Evolutionary conservation across 1,284 basidiomycete species (phyloP), one percentile per base, ranked within the genome.

Genomic region (Tylopilus sp.): DNA sequence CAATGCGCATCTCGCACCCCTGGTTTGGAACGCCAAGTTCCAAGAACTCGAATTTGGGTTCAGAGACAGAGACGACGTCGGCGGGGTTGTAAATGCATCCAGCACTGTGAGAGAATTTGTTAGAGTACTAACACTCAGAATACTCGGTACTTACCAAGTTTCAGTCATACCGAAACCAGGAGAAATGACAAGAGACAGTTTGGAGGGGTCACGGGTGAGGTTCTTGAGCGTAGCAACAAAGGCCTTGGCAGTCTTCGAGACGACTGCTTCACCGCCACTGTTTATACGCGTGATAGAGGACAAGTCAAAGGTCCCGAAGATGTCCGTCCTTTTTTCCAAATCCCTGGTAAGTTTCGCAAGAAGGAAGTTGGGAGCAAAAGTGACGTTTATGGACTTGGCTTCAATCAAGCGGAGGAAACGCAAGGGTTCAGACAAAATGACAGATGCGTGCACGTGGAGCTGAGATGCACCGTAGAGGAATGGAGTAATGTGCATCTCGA

Each of bases 131-230:
- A 7, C 5, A 20, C n/a, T 7, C 10, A 10, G 4, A 2, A 32
- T 29, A n/a, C n/a, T 29, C 2, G 7, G n/a, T 11, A 49, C 68
- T 39, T 50, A 68, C 69, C 69, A 71, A 5, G 76, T 77, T 54
- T 77, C 76, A 1, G 71, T 78, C 76, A 77, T 77, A 40, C 76
- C 76, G 37, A 77, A 77, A 5, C 75, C 76, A 7, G 71, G 65
- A 29, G 74, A 65, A 22, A 77, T 65, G 15, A 60, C 63, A 47
- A 73, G 69, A n/a, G n/a, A n/a, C n/a, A n/a, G n/a, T n/a, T n/a
- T n/a, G 15, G 66, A 57, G 24, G 48, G 44, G 20, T 67, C 32
- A 1, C 72, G 65, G 8, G 67, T 56, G 43, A 70, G 68, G 4
- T 59, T 61, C 57, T 65, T 74, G 26, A 77, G 42, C 2, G 74